Evolutionary conservation across 768 basidiomycete species (phyloP), one percentile per base, ranked within the genome.

Genomic region (Lactarius pseudohatsudake): DNA sequence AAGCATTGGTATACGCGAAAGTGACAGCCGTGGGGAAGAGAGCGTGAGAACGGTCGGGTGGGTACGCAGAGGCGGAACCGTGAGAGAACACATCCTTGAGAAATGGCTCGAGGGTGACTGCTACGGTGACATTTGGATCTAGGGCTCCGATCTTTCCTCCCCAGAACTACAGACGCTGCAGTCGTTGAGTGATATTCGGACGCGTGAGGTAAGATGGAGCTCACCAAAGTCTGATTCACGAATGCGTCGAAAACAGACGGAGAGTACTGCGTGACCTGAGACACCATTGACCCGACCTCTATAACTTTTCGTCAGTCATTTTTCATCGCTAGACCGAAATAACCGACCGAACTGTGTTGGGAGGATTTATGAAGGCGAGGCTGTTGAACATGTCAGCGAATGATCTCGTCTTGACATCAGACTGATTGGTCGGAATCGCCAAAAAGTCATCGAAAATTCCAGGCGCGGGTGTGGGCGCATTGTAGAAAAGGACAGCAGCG

Each of bases 361-460:
- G 62, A 8, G 36, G 1, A 20, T 57, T 57, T n/a, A 30, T n/a
- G 38, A 20, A 63, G 2, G 6, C 2, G 26, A 63, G n/a, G 28
- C 28, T 50, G 40, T 4, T 36, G 22, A 67, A n/a, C 4, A 22
- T 22, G 47, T 50, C 47, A 6, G 10, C 9, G 22, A 50, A 50
- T 5, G 58, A 65, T 16, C 47, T 50, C 13, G 69, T 56, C 8
- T 38, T 16, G 22, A 67, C 55, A 15, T 62, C 63, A 0, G 20
- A 40, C n/a, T 41, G 20, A 18, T 57, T 41, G 6, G 50, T 13
- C 0, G 68, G 65, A 15, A 71, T 59, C 41, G 59, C 68, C n/a
- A 71, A 47, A 26, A 72, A 65, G 18, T 69, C 65, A 20, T 71
- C 64, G 38, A 72, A 72, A 30, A 67, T 57, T 0, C 70, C 70